phyloP scores from a whole-genome alignment of 2,329 filamentous ascomycete genomes.

The Stachybotrys chlorohalonatus region DNA sequence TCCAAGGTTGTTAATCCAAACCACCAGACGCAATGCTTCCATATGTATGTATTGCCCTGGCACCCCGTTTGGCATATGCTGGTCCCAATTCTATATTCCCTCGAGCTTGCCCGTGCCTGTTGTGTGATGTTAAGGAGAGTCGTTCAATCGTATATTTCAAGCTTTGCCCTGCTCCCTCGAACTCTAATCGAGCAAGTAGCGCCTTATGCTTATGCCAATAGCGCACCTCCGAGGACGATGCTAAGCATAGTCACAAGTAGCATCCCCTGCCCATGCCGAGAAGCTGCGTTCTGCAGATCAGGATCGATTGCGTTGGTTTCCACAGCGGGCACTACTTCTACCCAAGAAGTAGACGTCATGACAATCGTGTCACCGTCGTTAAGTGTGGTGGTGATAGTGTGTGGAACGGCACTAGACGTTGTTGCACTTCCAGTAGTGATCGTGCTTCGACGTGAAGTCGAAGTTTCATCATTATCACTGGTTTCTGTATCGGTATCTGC shows the following conservation, averaged over 20 bases:
- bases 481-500: not conserved
- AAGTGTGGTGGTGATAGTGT: slow-evolving; percentile 37
- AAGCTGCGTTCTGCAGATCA: slow-evolving; percentile 27
- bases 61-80: not conserved
- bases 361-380: slow-evolving; percentile 33
- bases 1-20: not conserved
- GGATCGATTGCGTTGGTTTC: slow-evolving; percentile 18
- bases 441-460: slow-evolving; percentile 9
- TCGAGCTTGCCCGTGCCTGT: not conserved
- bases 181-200: slow-evolving; percentile 3
- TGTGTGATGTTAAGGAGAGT: not conserved
- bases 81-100: not conserved
- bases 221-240: slow-evolving; percentile 13
- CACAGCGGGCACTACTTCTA: slow-evolving; percentile 29
- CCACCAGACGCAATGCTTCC: not conserved
- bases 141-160: not conserved
- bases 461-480: not conserved
- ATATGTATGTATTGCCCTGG: not conserved
- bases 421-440: slow-evolving; percentile 23
- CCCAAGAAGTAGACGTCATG: slow-evolving; percentile 40
- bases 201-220: not conserved
- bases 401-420: slow-evolving; percentile 25
- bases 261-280: slow-evolving; percentile 10
- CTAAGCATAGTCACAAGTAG: slow-evolving; percentile 16
- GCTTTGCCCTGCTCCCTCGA: not conserved